Evolutionary conservation across 345 rosid species (phyloP).

Genomic region (Psidium friedrichsthalianum): DNA sequence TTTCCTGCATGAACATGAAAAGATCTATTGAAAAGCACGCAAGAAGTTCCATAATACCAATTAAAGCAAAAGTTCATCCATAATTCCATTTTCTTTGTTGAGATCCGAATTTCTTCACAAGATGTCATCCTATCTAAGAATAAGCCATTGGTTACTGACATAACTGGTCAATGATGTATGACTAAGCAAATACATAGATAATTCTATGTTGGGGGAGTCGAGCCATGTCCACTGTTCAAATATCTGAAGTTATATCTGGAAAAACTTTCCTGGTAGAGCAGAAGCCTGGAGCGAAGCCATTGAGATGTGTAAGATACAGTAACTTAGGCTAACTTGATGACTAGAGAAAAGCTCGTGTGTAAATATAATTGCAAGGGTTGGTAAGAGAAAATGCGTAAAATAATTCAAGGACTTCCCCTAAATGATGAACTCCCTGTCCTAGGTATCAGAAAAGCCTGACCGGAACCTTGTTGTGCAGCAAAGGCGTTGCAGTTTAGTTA

Average conservation of each 20-base stretch:
- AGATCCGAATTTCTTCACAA: background rate
- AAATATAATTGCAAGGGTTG: background rate
- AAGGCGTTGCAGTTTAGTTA: background rate
- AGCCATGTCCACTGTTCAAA: background rate
- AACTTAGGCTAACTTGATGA: background rate
- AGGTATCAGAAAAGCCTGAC: background rate
- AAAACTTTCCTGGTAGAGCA: background rate
- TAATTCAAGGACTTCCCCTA: background rate
- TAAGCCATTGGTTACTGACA: background rate
- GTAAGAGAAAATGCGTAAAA: background rate
- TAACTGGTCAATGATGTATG: background rate
- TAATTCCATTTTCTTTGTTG: background rate
- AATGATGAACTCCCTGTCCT: background rate
- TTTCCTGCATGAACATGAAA: slow-evolving; percentile 47
- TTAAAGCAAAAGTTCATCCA: background rate
- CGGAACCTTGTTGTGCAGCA: background rate
- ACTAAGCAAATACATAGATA: background rate
- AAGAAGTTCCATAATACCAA: background rate
- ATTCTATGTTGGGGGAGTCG: background rate
- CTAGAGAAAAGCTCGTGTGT: background rate
- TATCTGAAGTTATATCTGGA: background rate
- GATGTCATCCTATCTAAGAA: background rate
- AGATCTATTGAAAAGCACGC: background rate
- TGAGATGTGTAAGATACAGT: background rate
- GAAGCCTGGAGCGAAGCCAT: background rate